phyloP scores from a whole-genome alignment of 2,329 filamentous ascomycete genomes.

The Aspergillus sp. region DNA sequence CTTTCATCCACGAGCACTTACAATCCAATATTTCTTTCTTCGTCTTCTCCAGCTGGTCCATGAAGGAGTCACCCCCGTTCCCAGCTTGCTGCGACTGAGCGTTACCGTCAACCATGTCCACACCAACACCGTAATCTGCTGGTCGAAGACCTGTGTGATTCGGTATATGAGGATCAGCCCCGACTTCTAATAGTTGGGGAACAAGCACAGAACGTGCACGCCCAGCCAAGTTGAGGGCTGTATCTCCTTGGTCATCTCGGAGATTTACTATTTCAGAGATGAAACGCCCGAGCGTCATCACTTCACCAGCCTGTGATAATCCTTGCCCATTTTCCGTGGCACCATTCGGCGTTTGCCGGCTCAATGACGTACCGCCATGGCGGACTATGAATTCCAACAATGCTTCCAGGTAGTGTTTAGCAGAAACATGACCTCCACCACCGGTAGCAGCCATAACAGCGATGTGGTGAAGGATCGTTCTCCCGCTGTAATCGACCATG shows the following conservation, averaged over 20 bases:
- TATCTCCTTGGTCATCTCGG: slow-evolving; percentile 91
- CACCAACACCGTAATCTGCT: slow-evolving; percentile 90
- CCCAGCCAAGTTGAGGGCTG: slow-evolving; percentile 89
- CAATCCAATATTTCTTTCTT: slow-evolving; percentile 50
- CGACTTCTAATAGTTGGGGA: slow-evolving; percentile 92
- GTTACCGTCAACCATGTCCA: slow-evolving; percentile 57
- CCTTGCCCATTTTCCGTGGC: slow-evolving; percentile 27
- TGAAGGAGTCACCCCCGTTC: slow-evolving; percentile 46
- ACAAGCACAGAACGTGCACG: slow-evolving; percentile 96
- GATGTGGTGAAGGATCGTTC: slow-evolving; percentile 94
- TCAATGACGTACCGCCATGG: slow-evolving; percentile 68
- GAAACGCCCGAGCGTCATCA: slow-evolving; percentile 89
- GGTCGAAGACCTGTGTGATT: slow-evolving; percentile 88
- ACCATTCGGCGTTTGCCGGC: slow-evolving; percentile 47
- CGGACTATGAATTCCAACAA: slow-evolving; percentile 92
- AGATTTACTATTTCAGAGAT: slow-evolving; percentile 97
- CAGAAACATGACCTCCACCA: slow-evolving; percentile 78
- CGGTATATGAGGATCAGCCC: slow-evolving; percentile 86
- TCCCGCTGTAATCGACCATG: slow-evolving; percentile 80
- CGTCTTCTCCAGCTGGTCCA: slow-evolving; percentile 46
- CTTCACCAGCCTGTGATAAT: slow-evolving; percentile 46
- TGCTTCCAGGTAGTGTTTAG: slow-evolving; percentile 93
- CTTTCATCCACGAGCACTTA: slow-evolving; percentile 24
- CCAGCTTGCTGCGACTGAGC: slow-evolving; percentile 49
- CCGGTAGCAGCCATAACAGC: slow-evolving; percentile 95